phyloP scores from a whole-genome alignment of 1,284 basidiomycete species.

The Heterobasidion annosum region DNA sequence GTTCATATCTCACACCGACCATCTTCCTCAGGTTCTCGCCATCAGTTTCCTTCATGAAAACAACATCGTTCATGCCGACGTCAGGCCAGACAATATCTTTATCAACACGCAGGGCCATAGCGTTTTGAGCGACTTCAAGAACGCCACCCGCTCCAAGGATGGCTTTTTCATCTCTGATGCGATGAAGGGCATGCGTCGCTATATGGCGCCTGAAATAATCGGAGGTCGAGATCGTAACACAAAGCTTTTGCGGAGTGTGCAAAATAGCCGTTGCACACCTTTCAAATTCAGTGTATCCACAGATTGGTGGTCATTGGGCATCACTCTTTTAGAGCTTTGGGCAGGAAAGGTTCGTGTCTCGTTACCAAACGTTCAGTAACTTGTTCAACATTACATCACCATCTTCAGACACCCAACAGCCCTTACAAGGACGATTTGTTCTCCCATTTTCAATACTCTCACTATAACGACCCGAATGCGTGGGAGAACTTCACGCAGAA shows the following conservation, averaged over 20 bases:
- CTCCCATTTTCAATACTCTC: background rate
- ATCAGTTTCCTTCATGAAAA: conserved; percentile 17
- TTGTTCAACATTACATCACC: background rate
- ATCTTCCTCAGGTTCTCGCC: conserved; percentile 12
- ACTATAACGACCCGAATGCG: background rate
- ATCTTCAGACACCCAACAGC: background rate
- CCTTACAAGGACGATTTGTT: background rate
- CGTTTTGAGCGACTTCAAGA: conserved; percentile 57
- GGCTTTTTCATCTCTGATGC: background rate
- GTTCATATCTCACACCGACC: background rate
- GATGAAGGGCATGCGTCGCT: background rate
- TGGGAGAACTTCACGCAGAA: background rate
- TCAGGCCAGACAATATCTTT: conserved; percentile 62
- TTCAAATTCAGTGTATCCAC: background rate
- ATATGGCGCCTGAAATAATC: background rate
- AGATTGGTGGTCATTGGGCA: conserved; percentile 1
- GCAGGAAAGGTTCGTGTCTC: background rate
- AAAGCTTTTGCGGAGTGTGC: background rate
- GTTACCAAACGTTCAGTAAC: background rate
- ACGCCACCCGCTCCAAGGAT: conserved; percentile 1
- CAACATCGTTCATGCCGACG: conserved; percentile 31
- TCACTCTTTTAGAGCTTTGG: background rate
- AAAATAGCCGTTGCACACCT: too few species aligned
- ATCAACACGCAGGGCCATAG: conserved; percentile 58
- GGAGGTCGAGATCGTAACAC: background rate